Evolutionary conservation across 306 rosid species (phyloP).

Genomic region (Casuarina cunninghamiana): DNA sequence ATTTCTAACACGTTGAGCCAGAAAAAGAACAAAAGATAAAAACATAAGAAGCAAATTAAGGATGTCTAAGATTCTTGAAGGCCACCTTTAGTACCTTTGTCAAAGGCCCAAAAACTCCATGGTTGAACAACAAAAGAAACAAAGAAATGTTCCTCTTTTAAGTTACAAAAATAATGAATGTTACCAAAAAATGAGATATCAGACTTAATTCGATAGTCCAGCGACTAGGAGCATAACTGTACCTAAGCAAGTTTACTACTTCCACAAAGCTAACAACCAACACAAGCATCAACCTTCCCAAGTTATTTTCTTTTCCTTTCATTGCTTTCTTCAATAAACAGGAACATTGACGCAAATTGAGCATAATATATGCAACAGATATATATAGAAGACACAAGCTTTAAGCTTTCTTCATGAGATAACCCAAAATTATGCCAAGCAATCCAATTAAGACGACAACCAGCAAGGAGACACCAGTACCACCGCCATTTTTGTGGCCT

Average conservation of each 20-base stretch:
- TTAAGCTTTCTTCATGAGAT: constrained; percentile 62
- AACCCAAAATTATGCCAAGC: constrained; percentile 74
- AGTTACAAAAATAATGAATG: constrained; percentile 74
- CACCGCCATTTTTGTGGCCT: constrained; percentile 58
- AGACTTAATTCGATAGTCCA: constrained; percentile 27
- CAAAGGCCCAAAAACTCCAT: constrained; percentile 39
- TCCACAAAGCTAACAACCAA: constrained; percentile 52
- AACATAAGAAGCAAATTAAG: no score
- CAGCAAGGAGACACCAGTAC: constrained; percentile 49
- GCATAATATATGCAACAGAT: constrained; percentile 31
- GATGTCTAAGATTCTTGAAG: constrained; percentile 24
- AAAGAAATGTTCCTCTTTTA: constrained; percentile 29
- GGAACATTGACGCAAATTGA: constrained; percentile 33
- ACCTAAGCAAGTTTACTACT: constrained; percentile 48
- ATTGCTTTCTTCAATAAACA: constrained; percentile 43
- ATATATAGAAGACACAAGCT: constrained; percentile 17
- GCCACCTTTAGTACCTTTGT: constrained; percentile 17
- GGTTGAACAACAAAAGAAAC: constrained; percentile 42
- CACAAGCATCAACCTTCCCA: constrained; percentile 32
- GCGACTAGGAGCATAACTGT: constrained; percentile 31
- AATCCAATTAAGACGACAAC: constrained; percentile 60
- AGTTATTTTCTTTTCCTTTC: constrained; percentile 46
- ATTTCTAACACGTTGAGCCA: no score
- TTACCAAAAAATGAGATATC: constrained; percentile 32
- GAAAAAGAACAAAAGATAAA: no score